Percentiles rank a stretch among this genome's conserved stretches.
Evolutionary conservation across 2,329 filamentous ascomycete species (phyloP).

Genomic region (Exophiala spinifera): DNA sequence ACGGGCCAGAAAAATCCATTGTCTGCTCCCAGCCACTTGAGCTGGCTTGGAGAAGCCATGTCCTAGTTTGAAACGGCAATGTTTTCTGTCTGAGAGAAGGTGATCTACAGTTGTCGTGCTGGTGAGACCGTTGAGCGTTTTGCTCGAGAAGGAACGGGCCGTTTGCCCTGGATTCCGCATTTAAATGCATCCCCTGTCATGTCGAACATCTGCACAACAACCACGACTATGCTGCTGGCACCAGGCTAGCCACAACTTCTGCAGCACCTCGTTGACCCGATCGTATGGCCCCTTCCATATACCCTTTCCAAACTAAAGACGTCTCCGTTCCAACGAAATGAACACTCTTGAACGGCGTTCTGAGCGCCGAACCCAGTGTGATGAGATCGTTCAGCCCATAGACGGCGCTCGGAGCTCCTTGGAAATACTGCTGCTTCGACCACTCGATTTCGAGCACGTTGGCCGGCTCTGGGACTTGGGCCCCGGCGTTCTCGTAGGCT

Average conservation of each 20-base stretch:
- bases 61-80: neutral
- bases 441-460: conserved; percentile 37
- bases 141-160: neutral
- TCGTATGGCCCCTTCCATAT: conserved; percentile 56
- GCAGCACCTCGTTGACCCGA: conserved; percentile 48
- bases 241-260: conserved; percentile 10
- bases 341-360: conserved; percentile 35
- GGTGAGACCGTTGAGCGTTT: neutral
- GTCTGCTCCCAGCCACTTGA: neutral
- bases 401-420: neutral
- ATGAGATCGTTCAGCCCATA: neutral
- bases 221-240: neutral
- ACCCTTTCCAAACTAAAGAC: conserved; percentile 52
- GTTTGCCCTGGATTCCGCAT: neutral
- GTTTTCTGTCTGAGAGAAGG: neutral
- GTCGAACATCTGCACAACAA: conserved; percentile 1
- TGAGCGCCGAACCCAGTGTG: conserved; percentile 31
- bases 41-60: too few species aligned
- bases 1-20: neutral
- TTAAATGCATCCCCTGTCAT: neutral
- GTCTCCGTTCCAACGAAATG: conserved; percentile 55
- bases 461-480: conserved; percentile 1
- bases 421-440: neutral
- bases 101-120: neutral
- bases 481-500: neutral